These are phyloP conservation scores for Dendrobium nobile DNA, from an alignment of 106 monocot species.

Conservation along the genomic window DNA sequence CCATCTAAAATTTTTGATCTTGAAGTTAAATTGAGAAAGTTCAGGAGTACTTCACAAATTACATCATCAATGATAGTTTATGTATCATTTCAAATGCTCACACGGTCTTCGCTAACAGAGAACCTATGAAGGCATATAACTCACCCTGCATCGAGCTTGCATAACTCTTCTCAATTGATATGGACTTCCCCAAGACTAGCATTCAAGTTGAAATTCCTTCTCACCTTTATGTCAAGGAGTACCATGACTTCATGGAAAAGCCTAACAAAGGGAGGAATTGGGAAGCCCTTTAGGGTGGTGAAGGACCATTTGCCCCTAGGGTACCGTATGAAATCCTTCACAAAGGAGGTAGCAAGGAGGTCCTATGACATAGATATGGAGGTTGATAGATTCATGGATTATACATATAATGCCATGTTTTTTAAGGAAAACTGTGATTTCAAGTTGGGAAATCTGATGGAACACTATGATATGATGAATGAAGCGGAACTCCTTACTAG, in stretches of 20 bases:
- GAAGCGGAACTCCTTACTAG: conserved; percentile 72
- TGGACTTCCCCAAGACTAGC: conserved; percentile 91
- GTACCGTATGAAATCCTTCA: conserved; percentile 36
- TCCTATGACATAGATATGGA: conserved; percentile 71
- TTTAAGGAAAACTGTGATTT: conserved; percentile 73
- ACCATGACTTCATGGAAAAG: conserved; percentile 94
- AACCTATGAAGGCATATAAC: conserved; percentile 39
- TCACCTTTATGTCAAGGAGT: conserved; percentile 49
- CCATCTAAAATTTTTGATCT: conserved; percentile 49
- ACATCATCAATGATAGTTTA: conserved; percentile 76
- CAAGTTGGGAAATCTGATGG: conserved; percentile 75
- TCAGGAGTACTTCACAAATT: conserved; percentile 69
- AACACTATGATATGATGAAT: conserved; percentile 68
- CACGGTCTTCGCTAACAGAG: conserved; percentile 77
- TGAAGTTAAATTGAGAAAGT: conserved; percentile 86
- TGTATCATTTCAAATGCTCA: conserved; percentile 90
- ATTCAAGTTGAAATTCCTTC: conserved; percentile 62
- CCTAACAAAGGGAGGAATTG: conserved; percentile 61
- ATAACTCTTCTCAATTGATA: conserved; percentile 67
- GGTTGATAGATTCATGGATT: conserved; percentile 48
- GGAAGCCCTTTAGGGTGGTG: conserved; percentile 74
- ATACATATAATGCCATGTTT: conserved; percentile 36
- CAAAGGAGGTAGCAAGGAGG: conserved; percentile 31
- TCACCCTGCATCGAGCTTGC: conserved; percentile 50
- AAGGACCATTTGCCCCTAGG: conserved; percentile 21